Conservation (phyloP, 148 eudicot species). For the Polygonum maritimum region DNA sequence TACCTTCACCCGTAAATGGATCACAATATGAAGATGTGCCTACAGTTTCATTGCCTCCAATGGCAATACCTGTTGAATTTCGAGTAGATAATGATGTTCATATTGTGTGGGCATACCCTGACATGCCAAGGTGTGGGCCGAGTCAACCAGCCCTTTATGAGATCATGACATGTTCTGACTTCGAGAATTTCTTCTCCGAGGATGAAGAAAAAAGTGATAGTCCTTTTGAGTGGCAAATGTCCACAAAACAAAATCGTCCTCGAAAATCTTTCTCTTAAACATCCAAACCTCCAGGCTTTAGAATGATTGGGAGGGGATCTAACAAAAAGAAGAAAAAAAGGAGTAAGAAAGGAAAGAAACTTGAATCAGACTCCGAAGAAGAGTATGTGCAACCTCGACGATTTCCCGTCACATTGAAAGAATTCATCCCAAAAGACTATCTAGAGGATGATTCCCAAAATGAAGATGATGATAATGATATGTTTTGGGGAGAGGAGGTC, state of each 20-base stretch:
- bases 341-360: background rate
- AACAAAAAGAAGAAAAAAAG: background rate
- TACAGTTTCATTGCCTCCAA: background rate
- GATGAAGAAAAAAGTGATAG: background rate
- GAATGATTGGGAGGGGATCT: background rate
- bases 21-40: background rate
- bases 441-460: background rate
- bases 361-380: background rate
- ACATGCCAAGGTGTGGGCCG: background rate
- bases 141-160: background rate
- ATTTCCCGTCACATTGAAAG: background rate
- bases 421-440: background rate
- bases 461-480: background rate
- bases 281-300: background rate
- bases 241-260: background rate
- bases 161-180: background rate
- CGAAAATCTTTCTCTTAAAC: background rate
- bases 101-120: background rate
- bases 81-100: background rate
- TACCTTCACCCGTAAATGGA: too few species aligned
- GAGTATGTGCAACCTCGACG: background rate
- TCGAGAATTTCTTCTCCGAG: too few species aligned
- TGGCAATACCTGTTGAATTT: background rate
- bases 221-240: too few species aligned
- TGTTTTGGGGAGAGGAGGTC: background rate